Evolutionary conservation across 768 basidiomycete species (phyloP).

Genomic region (Boletus huronensis): DNA sequence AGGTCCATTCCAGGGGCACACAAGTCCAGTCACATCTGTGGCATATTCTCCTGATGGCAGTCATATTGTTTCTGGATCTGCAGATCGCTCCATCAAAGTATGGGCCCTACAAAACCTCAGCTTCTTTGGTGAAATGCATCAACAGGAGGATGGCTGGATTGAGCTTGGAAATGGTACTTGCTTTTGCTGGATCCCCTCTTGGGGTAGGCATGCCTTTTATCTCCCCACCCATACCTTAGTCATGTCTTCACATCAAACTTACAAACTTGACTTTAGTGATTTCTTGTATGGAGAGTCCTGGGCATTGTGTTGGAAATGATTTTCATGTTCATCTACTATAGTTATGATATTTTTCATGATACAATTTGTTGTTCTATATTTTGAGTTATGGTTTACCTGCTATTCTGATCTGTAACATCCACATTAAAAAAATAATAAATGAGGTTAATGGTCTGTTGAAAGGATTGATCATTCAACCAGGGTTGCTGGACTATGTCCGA

Average conservation of each 20-base stretch:
- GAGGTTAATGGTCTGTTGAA: too few species aligned
- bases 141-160: slow-evolving; percentile 17
- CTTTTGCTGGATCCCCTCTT: slow-evolving; percentile 21
- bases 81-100: slow-evolving; percentile 9
- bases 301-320: slow-evolving; percentile 16
- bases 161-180: slow-evolving; percentile 4
- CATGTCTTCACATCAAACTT: slow-evolving; percentile 7
- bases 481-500: too few species aligned
- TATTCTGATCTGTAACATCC: neutral
- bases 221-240: slow-evolving; percentile 17
- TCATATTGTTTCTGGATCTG: slow-evolving; percentile 15
- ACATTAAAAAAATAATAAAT: neutral
- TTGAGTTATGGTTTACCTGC: neutral
- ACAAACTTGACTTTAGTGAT: slow-evolving; percentile 9
- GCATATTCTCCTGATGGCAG: slow-evolving; percentile 19
- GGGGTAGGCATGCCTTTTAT: slow-evolving; percentile 15
- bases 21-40: slow-evolving; percentile 1
- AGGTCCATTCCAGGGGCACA: slow-evolving; percentile 17
- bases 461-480: too few species aligned
- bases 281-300: slow-evolving; percentile 21
- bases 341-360: too few species aligned
- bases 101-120: neutral
- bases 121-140: slow-evolving; percentile 3
- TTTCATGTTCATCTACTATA: neutral
- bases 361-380: neutral